Conservation (phyloP, 2,329 filamentous ascomycete species). For the Sphaceloma murrayae region DNA sequence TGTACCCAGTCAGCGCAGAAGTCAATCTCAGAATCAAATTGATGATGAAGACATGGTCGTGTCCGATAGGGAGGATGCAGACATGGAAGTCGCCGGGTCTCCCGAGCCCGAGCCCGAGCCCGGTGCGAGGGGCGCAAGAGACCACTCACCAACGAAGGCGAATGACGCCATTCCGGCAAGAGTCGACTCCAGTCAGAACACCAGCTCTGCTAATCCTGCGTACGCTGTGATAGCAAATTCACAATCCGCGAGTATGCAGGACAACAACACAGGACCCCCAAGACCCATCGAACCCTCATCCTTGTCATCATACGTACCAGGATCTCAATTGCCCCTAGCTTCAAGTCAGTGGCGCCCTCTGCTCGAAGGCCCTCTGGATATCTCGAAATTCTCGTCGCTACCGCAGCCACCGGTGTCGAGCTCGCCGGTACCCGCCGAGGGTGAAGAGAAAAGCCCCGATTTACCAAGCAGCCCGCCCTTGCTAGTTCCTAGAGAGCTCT, state of each 20-base stretch:
- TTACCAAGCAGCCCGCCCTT: slow-evolving; percentile 30
- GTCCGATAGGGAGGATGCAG: slow-evolving; percentile 17
- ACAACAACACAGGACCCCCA: slow-evolving; percentile 26
- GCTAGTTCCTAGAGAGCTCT: slow-evolving; percentile 14
- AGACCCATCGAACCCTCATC: slow-evolving; percentile 30
- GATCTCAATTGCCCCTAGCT: slow-evolving; percentile 28
- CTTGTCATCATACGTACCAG: slow-evolving; percentile 27
- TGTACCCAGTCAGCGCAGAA: slow-evolving; percentile 25
- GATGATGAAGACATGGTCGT: slow-evolving; percentile 20
- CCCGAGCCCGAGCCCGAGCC: background rate
- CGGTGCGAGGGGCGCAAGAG: background rate
- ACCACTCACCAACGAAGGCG: background rate
- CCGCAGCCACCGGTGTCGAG: slow-evolving; percentile 20
- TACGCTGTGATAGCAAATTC: slow-evolving; percentile 33
- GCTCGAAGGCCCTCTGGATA: slow-evolving; percentile 9
- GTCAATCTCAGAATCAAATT: slow-evolving; percentile 17
- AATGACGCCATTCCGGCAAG: background rate
- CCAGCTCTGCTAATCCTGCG: slow-evolving; percentile 6
- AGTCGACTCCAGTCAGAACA: slow-evolving; percentile 3
- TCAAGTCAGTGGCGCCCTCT: slow-evolving; percentile 26
- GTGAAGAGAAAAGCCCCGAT: slow-evolving; percentile 22
- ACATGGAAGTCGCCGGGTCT: slow-evolving; percentile 14
- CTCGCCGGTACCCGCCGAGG: too few relatives aligned
- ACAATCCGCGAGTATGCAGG: slow-evolving; percentile 30
- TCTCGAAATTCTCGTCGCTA: slow-evolving; percentile 19